Evolutionary conservation across 371 early-diverging fungal genomes (phyloP), one percentile per base, ranked within the genome.

Genomic region (Zychaea mexicana): DNA sequence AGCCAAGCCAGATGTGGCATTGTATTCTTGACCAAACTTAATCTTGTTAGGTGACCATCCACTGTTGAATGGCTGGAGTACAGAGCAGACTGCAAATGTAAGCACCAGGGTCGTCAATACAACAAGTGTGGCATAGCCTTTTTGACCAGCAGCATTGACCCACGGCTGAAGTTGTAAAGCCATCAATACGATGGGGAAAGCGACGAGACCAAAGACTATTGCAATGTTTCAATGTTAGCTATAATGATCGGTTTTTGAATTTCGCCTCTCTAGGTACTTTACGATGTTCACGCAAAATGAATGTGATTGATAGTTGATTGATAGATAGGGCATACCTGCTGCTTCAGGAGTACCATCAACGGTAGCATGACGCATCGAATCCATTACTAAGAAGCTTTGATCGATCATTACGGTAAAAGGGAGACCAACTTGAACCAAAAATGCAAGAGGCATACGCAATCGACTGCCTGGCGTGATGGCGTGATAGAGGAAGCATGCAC

Each of bases 271-370:
- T n/a, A n/a, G n/a, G n/a, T n/a, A n/a, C n/a, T n/a, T n/a, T n/a
- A n/a, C n/a, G n/a, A n/a, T n/a, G n/a, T n/a, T n/a, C n/a, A n/a
- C n/a, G n/a, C n/a, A n/a, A n/a, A n/a, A n/a, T n/a, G n/a, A n/a
- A n/a, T n/a, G n/a, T n/a, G n/a, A n/a, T n/a, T n/a, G n/a, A n/a
- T n/a, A n/a, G n/a, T n/a, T n/a, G n/a, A n/a, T n/a, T n/a, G n/a
- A n/a, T n/a, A n/a, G n/a, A n/a, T n/a, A n/a, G n/a, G n/a, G n/a
- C n/a, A 60, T 76, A 81, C 84, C 77, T 28, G 81, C 79, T 63
- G 80, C 67, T 56, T 85, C 80, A 9, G 87, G 85, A 0, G 87
- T 83, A 22, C 87, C 87, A 57, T 87, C 87, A 9, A 78, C 84
- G 10, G 83, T 78, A 4, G 83, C 69, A 59, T 84, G 85, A 36